phyloP scores from a whole-genome alignment of 495 filamentous ascomycete species.

The Penicillium diatomitis region DNA sequence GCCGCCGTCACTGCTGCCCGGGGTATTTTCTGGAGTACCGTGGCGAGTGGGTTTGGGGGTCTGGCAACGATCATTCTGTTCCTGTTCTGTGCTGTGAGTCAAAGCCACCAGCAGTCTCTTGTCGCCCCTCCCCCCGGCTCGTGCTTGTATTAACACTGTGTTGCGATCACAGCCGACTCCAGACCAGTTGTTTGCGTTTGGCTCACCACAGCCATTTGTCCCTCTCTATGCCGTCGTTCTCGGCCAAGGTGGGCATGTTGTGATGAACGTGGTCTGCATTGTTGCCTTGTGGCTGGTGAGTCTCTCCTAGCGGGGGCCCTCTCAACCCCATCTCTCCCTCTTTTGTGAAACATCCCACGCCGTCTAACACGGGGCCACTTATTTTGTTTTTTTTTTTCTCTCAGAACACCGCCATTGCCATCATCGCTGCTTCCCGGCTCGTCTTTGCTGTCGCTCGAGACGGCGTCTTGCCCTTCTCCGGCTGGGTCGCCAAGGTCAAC shows the following conservation, averaged over 20 bases:
- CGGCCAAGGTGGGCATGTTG: slow-evolving; percentile 43
- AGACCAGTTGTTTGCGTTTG: slow-evolving; percentile 32
- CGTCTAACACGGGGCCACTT: background rate
- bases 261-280: slow-evolving; percentile 46
- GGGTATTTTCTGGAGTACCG: slow-evolving; percentile 48
- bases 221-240: slow-evolving; percentile 43
- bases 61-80: slow-evolving; percentile 45
- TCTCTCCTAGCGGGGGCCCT: no score
- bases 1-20: slow-evolving; percentile 44
- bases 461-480: slow-evolving; percentile 46
- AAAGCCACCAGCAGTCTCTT: no score
- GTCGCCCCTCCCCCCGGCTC: no score
- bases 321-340: background rate
- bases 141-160: no score
- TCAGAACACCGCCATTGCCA: slow-evolving; percentile 46
- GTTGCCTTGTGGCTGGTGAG: slow-evolving; percentile 40
- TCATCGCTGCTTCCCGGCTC: slow-evolving; percentile 45
- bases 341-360: no score
- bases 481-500: slow-evolving; percentile 45
- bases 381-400: background rate
- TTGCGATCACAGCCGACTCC: slow-evolving; percentile 22
- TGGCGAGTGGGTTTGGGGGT: slow-evolving; percentile 42
- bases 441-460: slow-evolving; percentile 49
- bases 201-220: slow-evolving; percentile 46
- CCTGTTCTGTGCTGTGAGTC: slow-evolving; percentile 43